A percentile compares a stretch with the other conserved stretches of the same genome.
Evolutionary conservation across 1,284 basidiomycete species (phyloP).

Genomic region (Sphagnurus paluster): DNA sequence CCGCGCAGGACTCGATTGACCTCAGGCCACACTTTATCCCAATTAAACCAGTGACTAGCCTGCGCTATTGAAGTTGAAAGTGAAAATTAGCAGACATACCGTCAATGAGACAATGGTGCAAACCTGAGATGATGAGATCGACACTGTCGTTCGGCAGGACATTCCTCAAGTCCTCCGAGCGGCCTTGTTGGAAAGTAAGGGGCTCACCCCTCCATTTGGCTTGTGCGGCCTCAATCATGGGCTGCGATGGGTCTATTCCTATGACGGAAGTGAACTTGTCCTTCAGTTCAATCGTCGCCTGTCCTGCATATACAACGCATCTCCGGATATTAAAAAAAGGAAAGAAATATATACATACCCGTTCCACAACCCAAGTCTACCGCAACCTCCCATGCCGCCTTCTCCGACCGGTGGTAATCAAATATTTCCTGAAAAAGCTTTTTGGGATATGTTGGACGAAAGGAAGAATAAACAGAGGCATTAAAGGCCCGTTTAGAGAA

Average conservation of each 20-base stretch:
- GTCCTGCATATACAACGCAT: constrained; percentile 40
- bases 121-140: constrained; percentile 77
- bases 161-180: constrained; percentile 53
- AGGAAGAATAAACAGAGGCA: constrained; percentile 61
- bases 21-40: constrained; percentile 71
- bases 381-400: constrained; percentile 52
- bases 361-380: constrained; percentile 86
- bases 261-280: constrained; percentile 59
- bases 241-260: constrained; percentile 72
- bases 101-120: constrained; percentile 5
- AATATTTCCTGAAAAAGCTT: constrained; percentile 64
- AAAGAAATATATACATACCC: constrained; percentile 41
- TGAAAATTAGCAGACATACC: constrained; percentile 1
- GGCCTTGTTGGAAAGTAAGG: constrained; percentile 46
- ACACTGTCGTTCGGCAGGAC: constrained; percentile 58
- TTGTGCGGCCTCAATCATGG: constrained; percentile 72
- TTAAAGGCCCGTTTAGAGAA: constrained; percentile 67
- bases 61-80: constrained; percentile 68
- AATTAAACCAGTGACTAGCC: constrained; percentile 88
- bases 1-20: constrained; percentile 61
- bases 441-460: constrained; percentile 67
- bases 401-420: constrained; percentile 48
- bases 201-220: constrained; percentile 28
- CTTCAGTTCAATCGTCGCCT: constrained; percentile 65
- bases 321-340: background rate